phyloP scores from a whole-genome alignment of 192 early-diverging fungal species.

The Thamnidium elegans region DNA sequence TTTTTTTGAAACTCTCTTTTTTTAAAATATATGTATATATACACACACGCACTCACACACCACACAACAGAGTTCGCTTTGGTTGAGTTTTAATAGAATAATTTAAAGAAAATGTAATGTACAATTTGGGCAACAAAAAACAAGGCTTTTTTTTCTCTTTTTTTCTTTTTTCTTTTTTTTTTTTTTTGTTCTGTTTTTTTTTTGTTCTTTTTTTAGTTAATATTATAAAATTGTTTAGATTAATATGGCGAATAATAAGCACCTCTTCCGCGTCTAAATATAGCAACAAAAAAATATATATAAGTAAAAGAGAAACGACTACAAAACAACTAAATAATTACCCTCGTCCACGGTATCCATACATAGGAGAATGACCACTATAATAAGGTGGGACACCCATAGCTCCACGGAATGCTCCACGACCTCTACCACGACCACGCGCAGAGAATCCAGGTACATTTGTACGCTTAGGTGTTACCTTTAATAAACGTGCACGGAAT shows the following conservation, averaged over 20 bases:
- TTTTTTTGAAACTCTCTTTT: too few relatives aligned
- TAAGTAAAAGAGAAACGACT: not conserved
- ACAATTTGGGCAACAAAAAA: not conserved
- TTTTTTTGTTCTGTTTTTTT: not conserved
- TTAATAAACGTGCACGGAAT: slow-evolving; percentile 83
- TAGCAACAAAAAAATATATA: not conserved
- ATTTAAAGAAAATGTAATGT: too few relatives aligned
- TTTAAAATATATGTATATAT: too few relatives aligned
- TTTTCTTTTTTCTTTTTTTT: not conserved
- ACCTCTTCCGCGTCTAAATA: slow-evolving; percentile 38
- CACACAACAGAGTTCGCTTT: too few relatives aligned
- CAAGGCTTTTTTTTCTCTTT: not conserved
- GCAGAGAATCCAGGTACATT: slow-evolving; percentile 85
- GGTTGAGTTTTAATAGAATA: too few relatives aligned
- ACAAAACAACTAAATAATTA: not conserved
- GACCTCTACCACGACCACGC: slow-evolving; percentile 73
- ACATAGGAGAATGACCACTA: slow-evolving; percentile 41
- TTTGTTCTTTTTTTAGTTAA: not conserved
- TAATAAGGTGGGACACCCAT: slow-evolving; percentile 27
- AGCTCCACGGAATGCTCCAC: slow-evolving; percentile 70
- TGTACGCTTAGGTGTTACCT: slow-evolving; percentile 84
- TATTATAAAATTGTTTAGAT: slow-evolving; percentile 4
- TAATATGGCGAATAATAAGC: slow-evolving; percentile 42
- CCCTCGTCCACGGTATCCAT: slow-evolving; percentile 50
- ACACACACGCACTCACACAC: too few relatives aligned